Base-by-base conservation (phyloP, 169 alveolate genomes). In the Plasmodium sp. region DNA sequence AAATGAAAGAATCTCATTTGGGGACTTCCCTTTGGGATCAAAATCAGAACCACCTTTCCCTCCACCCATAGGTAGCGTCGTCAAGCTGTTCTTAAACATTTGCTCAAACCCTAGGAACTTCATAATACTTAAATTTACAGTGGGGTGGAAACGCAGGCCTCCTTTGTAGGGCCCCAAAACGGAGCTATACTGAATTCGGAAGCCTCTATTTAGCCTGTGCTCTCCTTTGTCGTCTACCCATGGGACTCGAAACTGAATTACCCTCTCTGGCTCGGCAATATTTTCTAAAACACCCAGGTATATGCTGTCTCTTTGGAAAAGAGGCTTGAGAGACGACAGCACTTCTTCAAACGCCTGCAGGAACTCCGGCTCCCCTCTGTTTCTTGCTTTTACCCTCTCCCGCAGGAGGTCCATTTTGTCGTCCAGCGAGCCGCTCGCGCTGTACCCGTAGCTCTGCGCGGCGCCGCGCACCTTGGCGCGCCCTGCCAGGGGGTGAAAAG, bases 41-140 rank as follows among this genome's bases (percentile, higher is more conserved):
- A 97, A 97, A 86, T 97, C 98, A 16, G 98, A 95, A 39, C 98
- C 98, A 5, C 98, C 98, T 94, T 97, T 97, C 18, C 96, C 98
- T 9, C 98, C 98, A 4, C 98, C 98, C 97, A 97, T 90, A 18
- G 96, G 97, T n/a, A 97, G 74, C 16, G 97, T 96, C n/a, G 98
- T 97, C 12, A 97, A 95, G 54, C 97, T 94, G 90, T 97, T 97
- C 75, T 97, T 97, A 95, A 97, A 97, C 10, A 96, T 95, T 91
- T 97, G 98, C 54, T 97, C 98, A 73, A 97, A 97, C 1, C 98
- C 98, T 31, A 97, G 84, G 91, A 97, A 97, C 83, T 97, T 97
- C 51, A 97, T 92, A 18, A 97, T 94, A 58, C 98, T 97, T 90
- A 97, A 48, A 62, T 96, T 97, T 18, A 97, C 98, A 12, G 96